phyloP scores from a whole-genome alignment of 2,329 filamentous ascomycete genomes.

The Tetracladium maxilliforme region DNA sequence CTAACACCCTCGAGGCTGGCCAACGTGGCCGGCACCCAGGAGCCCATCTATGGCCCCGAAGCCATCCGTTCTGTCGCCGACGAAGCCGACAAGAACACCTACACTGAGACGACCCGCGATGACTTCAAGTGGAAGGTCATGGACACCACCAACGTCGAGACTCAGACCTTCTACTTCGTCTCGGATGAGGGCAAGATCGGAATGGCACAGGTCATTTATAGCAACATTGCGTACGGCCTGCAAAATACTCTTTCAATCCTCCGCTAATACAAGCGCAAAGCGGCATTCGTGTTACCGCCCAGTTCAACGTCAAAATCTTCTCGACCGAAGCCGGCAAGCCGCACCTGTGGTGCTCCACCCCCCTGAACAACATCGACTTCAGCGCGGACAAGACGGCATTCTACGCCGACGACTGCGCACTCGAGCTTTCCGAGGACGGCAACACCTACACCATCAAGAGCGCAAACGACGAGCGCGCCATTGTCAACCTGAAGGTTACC shows the following conservation, averaged over 20 bases:
- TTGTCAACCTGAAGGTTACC: slow-evolving; percentile 77
- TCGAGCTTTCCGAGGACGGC: slow-evolving; percentile 78
- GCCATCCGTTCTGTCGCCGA: slow-evolving; percentile 77
- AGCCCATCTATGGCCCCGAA: slow-evolving; percentile 84
- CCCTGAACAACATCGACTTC: slow-evolving; percentile 66
- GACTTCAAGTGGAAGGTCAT: slow-evolving; percentile 72
- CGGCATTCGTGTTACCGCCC: slow-evolving; percentile 76
- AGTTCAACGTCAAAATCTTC: slow-evolving; percentile 93
- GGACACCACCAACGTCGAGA: slow-evolving; percentile 84
- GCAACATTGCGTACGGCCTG: slow-evolving; percentile 74
- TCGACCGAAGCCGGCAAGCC: slow-evolving; percentile 58
- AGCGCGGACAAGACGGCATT: slow-evolving; percentile 73
- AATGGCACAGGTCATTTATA: slow-evolving; percentile 89
- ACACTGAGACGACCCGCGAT: slow-evolving; percentile 62
- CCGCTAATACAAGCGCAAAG: slow-evolving; percentile 28
- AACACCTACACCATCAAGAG: slow-evolving; percentile 81
- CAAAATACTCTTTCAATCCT: slow-evolving; percentile 7
- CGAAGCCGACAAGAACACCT: slow-evolving; percentile 64
- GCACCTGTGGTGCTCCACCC: slow-evolving; percentile 72
- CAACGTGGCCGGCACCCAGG: slow-evolving; percentile 85
- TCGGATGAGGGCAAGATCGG: slow-evolving; percentile 63
- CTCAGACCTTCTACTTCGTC: slow-evolving; percentile 84
- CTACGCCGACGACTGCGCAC: slow-evolving; percentile 70
- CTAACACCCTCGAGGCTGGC: slow-evolving; percentile 33
- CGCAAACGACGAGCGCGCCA: slow-evolving; percentile 60